Evolutionary conservation across 2,329 filamentous ascomycete genomes (phyloP).

Genomic region (Stemphylium vesicarium): DNA sequence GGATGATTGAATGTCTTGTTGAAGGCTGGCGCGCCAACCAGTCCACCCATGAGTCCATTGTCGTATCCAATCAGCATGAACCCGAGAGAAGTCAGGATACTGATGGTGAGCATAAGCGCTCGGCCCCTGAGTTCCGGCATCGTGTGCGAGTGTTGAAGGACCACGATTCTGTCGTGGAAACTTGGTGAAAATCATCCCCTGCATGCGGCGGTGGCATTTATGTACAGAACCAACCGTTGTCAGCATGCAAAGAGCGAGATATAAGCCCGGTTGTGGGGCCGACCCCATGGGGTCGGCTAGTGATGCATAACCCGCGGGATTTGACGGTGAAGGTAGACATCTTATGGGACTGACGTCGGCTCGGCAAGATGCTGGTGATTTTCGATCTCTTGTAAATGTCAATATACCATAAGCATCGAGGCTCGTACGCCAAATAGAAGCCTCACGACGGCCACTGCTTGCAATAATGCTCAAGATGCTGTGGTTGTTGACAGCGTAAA

Average conservation of each 20-base stretch:
- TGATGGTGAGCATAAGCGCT: constrained; percentile 25
- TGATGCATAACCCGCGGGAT: constrained; percentile 12
- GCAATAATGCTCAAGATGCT: neutral
- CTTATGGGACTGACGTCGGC: neutral
- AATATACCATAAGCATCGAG: neutral
- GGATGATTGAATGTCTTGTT: constrained; percentile 34
- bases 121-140: constrained; percentile 26
- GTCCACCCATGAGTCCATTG: constrained; percentile 68
- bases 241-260: neutral
- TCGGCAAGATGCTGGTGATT: neutral
- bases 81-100: constrained; percentile 23
- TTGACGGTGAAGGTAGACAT: neutral
- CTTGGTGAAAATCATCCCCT: neutral
- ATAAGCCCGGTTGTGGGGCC: neutral
- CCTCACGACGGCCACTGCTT: neutral
- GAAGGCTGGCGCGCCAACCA: constrained; percentile 71
- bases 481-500: neutral
- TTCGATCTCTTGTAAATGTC: neutral
- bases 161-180: neutral
- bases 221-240: neutral
- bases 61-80: constrained; percentile 62
- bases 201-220: neutral
- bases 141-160: neutral
- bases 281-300: constrained; percentile 13
- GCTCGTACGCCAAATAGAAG: neutral